Conservation (phyloP, 352 stramenopile species). For the Globisporangium heterothallicum region DNA sequence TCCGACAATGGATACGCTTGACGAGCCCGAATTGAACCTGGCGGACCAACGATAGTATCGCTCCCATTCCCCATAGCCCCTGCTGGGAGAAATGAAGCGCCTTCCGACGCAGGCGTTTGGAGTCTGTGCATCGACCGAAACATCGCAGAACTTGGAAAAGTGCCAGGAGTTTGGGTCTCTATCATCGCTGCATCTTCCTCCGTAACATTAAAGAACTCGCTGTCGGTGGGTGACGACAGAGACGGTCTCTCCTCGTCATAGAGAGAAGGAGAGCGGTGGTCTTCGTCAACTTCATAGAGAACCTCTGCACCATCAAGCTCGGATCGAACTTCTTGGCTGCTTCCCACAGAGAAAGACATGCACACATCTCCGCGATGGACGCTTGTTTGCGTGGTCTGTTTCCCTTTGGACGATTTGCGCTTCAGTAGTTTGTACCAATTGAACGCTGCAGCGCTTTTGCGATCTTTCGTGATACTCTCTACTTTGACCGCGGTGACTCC, state of each 20-base stretch:
- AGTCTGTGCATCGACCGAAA: slow-evolving; percentile 63
- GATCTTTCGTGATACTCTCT: slow-evolving; percentile 74
- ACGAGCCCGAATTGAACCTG: slow-evolving; percentile 37
- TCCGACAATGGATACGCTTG: slow-evolving; percentile 45
- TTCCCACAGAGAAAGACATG: slow-evolving; percentile 80
- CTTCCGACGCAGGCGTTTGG: slow-evolving; percentile 48
- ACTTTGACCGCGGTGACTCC: slow-evolving; percentile 79
- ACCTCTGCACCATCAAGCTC: slow-evolving; percentile 43
- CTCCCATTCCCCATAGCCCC: slow-evolving; percentile 14
- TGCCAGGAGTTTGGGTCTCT: slow-evolving; percentile 26
- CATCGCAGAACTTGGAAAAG: slow-evolving; percentile 43
- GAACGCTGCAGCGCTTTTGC: slow-evolving; percentile 69
- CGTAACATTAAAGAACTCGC: slow-evolving; percentile 34
- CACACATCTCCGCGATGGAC: slow-evolving; percentile 70
- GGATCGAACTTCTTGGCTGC: slow-evolving; percentile 68
- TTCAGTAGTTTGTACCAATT: slow-evolving; percentile 88
- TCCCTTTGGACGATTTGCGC: slow-evolving; percentile 52
- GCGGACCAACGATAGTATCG: slow-evolving; percentile 16
- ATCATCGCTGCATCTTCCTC: slow-evolving; percentile 36
- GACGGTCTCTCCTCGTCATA: slow-evolving; percentile 19
- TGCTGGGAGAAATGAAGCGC: slow-evolving; percentile 9
- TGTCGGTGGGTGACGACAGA: slow-evolving; percentile 25
- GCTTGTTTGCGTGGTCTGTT: slow-evolving; percentile 37
- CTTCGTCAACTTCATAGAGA: slow-evolving; percentile 27
- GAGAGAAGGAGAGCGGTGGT: slow-evolving; percentile 19